These are phyloP conservation scores for Phytophthora cryptogea DNA, from an alignment of 352 stramenopile species.

Conservation along the genomic window DNA sequence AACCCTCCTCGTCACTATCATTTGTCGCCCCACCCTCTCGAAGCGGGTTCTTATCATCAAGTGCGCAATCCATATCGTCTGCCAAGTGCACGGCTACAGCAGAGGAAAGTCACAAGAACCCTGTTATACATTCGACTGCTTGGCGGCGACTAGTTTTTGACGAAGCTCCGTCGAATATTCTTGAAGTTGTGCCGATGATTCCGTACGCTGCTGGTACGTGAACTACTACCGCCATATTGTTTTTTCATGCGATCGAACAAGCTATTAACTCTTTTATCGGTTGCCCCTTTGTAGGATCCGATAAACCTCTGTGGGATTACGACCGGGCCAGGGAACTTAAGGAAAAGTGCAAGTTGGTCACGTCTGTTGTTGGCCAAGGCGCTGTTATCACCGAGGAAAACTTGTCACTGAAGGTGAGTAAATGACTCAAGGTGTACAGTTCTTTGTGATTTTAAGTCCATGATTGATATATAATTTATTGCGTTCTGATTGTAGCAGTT, in stretches of 20 bases:
- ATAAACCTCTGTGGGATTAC: conserved; percentile 46
- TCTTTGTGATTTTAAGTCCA: not conserved
- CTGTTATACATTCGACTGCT: conserved; percentile 44
- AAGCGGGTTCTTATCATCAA: conserved; percentile 27
- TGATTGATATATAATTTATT: not conserved
- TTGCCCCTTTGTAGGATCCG: conserved; percentile 29
- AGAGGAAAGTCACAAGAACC: conserved; percentile 9
- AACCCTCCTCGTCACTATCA: conserved; percentile 13
- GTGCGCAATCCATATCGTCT: conserved; percentile 7
- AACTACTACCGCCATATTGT: not conserved
- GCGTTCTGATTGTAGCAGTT: conserved; percentile 7
- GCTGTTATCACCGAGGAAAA: conserved; percentile 28
- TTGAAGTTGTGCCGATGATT: conserved; percentile 23
- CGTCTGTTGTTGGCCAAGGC: conserved; percentile 10
- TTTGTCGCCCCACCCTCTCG: conserved; percentile 25
- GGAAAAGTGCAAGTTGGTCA: conserved; percentile 34
- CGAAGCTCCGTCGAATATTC: conserved; percentile 39
- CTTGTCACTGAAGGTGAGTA: conserved; percentile 24
- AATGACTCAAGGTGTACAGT: not conserved
- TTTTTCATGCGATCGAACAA: not conserved
- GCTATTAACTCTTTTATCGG: not conserved
- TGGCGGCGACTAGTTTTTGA: conserved; percentile 42
- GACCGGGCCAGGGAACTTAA: conserved; percentile 40
- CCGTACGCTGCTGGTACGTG: conserved; percentile 35
- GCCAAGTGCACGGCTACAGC: conserved; percentile 9